These are phyloP conservation scores for Candida ascalaphidarum DNA, from an alignment of 805 yeast genomes.

Conservation along the genomic window DNA sequence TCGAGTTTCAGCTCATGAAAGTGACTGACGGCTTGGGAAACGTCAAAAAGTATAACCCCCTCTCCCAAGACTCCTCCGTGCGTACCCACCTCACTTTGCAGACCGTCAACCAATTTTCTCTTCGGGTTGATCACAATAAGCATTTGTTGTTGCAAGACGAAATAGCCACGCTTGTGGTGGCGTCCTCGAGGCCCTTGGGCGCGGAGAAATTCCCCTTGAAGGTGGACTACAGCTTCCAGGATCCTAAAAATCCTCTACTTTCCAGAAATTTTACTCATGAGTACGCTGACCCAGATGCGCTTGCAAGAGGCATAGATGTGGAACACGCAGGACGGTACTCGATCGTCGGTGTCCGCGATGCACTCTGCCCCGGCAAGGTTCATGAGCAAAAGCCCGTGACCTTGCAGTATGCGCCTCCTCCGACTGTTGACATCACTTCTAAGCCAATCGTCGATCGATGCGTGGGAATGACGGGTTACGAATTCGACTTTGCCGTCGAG, in stretches of 20 bases:
- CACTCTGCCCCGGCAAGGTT: slow-evolving; percentile 59
- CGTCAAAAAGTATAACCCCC: slow-evolving; percentile 23
- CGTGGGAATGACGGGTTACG: slow-evolving; percentile 82
- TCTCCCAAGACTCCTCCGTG: slow-evolving; percentile 27
- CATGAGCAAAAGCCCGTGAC: slow-evolving; percentile 30
- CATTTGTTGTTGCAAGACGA: slow-evolving; percentile 18
- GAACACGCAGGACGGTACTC: slow-evolving; percentile 60
- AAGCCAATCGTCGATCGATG: slow-evolving; percentile 74
- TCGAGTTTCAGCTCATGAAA: slow-evolving; percentile 26
- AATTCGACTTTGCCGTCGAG: slow-evolving; percentile 52
- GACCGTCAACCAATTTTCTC: no score
- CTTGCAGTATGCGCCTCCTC: slow-evolving; percentile 27
- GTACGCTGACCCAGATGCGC: slow-evolving; percentile 16
- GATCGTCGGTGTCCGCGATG: slow-evolving; percentile 46
- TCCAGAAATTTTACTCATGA: slow-evolving; percentile 12
- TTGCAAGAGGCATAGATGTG: slow-evolving; percentile 25
- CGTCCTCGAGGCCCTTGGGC: slow-evolving; percentile 7
- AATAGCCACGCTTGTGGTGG: slow-evolving; percentile 21
- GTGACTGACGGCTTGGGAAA: slow-evolving; percentile 27
- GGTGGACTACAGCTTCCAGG: slow-evolving; percentile 21
- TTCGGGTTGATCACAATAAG: no score
- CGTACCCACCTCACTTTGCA: slow-evolving; percentile 19
- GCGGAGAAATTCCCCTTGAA: slow-evolving; percentile 41
- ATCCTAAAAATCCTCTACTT: slow-evolving; percentile 12
- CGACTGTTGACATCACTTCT: slow-evolving; percentile 33